Conservation (phyloP, 495 filamentous ascomycete species). For the Astrocystis sublimbata region DNA sequence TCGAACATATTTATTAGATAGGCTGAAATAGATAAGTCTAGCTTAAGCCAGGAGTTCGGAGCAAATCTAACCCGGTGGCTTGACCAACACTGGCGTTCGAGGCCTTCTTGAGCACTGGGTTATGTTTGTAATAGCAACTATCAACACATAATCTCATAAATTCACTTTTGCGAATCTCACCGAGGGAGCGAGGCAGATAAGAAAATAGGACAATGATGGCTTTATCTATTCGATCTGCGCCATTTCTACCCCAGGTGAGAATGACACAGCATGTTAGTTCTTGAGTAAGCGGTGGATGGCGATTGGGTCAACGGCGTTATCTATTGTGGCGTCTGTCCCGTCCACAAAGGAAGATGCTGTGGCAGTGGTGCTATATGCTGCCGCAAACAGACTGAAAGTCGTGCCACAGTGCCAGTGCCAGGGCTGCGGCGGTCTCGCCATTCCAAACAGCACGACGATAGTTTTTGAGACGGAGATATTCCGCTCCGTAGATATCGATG, state of each 20-base stretch:
- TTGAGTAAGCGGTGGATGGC: background rate
- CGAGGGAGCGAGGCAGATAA: background rate
- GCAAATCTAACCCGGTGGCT: no score
- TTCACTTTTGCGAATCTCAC: no score
- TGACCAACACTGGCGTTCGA: no score
- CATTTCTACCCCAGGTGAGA: background rate
- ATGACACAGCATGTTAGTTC: background rate
- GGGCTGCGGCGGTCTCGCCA: conserved; percentile 33
- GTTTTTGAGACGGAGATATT: conserved; percentile 35
- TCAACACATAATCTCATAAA: no score
- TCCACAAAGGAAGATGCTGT: conserved; percentile 17
- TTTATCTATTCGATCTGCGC: background rate
- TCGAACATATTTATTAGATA: no score
- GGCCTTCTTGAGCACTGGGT: no score
- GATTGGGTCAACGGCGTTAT: background rate
- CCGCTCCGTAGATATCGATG: conserved; percentile 29
- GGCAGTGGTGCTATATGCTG: conserved; percentile 25
- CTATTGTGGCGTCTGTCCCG: background rate
- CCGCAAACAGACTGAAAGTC: conserved; percentile 27
- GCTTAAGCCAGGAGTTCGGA: no score
- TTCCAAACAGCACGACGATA: conserved; percentile 30
- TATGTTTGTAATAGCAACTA: no score
- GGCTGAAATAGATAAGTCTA: no score
- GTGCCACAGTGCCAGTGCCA: conserved; percentile 31
- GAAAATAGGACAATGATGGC: background rate